Conservation (phyloP, 208 protist species). For the Wallacemonas sp. region DNA sequence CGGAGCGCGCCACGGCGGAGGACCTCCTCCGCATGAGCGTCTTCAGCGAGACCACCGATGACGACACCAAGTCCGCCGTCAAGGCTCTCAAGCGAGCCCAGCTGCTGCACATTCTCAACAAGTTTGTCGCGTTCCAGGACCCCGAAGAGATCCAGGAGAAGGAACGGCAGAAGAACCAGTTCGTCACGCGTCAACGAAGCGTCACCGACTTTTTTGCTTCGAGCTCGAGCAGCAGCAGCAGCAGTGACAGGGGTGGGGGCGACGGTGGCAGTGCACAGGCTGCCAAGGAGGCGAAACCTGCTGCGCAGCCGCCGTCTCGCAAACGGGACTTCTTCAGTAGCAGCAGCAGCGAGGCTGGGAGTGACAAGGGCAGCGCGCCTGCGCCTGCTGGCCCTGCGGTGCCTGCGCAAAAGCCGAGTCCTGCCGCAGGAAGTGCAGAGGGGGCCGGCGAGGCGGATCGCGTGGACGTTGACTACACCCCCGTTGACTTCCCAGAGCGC, state of each 20-base stretch:
- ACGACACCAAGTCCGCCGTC: slow-evolving; percentile 69
- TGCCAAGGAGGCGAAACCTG: background rate
- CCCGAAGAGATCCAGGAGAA: slow-evolving; percentile 31
- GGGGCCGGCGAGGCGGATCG: background rate
- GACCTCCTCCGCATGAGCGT: slow-evolving; percentile 79
- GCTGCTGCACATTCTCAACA: slow-evolving; percentile 83
- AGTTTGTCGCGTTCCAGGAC: slow-evolving; percentile 86
- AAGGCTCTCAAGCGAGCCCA: slow-evolving; percentile 77
- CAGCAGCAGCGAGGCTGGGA: slow-evolving; percentile 4
- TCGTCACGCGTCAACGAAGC: slow-evolving; percentile 7
- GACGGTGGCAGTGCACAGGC: background rate
- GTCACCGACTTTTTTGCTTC: slow-evolving; percentile 24
- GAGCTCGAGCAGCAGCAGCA: slow-evolving; percentile 16
- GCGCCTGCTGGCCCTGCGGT: too few relatives aligned
- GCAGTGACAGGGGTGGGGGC: background rate
- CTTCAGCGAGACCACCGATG: slow-evolving; percentile 70
- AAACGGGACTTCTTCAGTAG: slow-evolving; percentile 26
- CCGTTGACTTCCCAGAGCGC: background rate
- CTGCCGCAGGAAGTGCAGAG: too few relatives aligned
- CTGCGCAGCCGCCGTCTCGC: slow-evolving; percentile 6
- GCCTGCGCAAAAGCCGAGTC: too few relatives aligned
- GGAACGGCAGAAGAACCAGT: slow-evolving; percentile 9
- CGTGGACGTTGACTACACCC: slow-evolving; percentile 3
- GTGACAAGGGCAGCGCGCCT: slow-evolving; percentile 11
- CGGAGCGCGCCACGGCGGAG: slow-evolving; percentile 62